phyloP scores from a whole-genome alignment of 75 land plant species.

The Pinus albicaulis region DNA sequence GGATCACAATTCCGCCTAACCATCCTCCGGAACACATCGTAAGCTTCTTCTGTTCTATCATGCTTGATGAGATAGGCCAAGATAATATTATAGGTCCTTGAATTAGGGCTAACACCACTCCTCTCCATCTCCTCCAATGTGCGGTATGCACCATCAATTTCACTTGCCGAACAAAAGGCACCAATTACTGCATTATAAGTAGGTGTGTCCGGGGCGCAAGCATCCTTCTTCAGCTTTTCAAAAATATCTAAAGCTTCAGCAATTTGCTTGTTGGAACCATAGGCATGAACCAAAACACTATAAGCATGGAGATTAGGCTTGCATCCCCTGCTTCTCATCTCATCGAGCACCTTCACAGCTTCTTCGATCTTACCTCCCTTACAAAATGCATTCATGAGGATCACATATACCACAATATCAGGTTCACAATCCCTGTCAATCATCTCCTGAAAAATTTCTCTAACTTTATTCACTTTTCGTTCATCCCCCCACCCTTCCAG shows the following conservation, averaged over 20 bases:
- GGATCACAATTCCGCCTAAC: conserved; percentile 33
- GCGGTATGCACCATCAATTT: conserved; percentile 34
- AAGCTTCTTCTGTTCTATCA: conserved; percentile 35
- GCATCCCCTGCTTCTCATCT: conserved; percentile 34
- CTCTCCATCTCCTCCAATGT: conserved; percentile 49
- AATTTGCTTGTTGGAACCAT: conserved; percentile 42
- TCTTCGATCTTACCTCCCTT: conserved; percentile 27
- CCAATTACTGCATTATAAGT: conserved; percentile 60
- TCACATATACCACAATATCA: conserved; percentile 54
- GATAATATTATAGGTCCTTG: conserved; percentile 56
- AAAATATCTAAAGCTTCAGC: conserved; percentile 46
- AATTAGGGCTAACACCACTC: conserved; percentile 32
- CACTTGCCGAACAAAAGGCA: conserved; percentile 35
- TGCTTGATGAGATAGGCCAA: conserved; percentile 46
- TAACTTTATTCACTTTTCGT: conserved; percentile 19
- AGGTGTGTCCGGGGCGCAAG: conserved; percentile 35
- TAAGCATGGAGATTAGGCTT: conserved; percentile 47
- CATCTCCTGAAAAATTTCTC: conserved; percentile 54
- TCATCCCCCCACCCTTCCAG: conserved; percentile 53
- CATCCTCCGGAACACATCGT: conserved; percentile 39
- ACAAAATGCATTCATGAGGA: conserved; percentile 41
- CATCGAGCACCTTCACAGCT: conserved; percentile 29
- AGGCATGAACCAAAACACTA: conserved; percentile 51
- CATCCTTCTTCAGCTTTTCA: conserved; percentile 27
- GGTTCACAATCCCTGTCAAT: conserved; percentile 39